Conservation (phyloP, 495 filamentous ascomycete genomes). For the Haplographium delicatum region DNA sequence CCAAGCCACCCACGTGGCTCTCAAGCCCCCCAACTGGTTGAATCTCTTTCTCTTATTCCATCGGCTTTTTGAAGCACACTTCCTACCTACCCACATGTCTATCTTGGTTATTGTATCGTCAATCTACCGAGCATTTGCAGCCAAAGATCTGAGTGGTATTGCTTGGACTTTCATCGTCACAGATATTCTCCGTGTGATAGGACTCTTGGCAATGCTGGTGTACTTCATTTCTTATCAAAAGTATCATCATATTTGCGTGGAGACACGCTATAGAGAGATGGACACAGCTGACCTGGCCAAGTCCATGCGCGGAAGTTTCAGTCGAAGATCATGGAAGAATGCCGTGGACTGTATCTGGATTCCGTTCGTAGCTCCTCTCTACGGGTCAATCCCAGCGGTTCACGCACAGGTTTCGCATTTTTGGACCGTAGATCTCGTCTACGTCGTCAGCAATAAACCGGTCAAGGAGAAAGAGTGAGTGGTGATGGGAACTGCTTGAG, state of each 20-base stretch:
- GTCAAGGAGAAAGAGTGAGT: neutral
- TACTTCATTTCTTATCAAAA: slow-evolving; percentile 56
- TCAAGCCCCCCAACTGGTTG: slow-evolving; percentile 39
- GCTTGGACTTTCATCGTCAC: slow-evolving; percentile 49
- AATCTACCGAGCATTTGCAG: slow-evolving; percentile 44
- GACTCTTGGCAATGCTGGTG: slow-evolving; percentile 52
- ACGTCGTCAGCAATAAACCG: neutral
- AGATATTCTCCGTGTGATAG: slow-evolving; percentile 47
- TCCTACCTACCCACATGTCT: slow-evolving; percentile 60
- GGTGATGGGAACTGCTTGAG: too few species aligned
- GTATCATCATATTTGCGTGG: slow-evolving; percentile 53
- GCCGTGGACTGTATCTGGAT: neutral
- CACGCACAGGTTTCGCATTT: neutral
- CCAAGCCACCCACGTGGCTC: slow-evolving; percentile 40
- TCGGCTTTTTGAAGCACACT: slow-evolving; percentile 64
- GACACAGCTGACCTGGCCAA: slow-evolving; percentile 49
- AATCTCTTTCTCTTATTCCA: slow-evolving; percentile 46
- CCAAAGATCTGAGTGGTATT: slow-evolving; percentile 43
- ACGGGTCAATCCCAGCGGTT: neutral
- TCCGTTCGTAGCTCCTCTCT: neutral
- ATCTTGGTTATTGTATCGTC: slow-evolving; percentile 56
- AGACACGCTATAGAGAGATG: slow-evolving; percentile 54
- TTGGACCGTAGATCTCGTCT: neutral
- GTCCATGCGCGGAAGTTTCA: slow-evolving; percentile 53
- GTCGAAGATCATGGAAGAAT: slow-evolving; percentile 33